phyloP scores from a whole-genome alignment of 2,329 filamentous ascomycete species.

The Xylariaceae sp. region DNA sequence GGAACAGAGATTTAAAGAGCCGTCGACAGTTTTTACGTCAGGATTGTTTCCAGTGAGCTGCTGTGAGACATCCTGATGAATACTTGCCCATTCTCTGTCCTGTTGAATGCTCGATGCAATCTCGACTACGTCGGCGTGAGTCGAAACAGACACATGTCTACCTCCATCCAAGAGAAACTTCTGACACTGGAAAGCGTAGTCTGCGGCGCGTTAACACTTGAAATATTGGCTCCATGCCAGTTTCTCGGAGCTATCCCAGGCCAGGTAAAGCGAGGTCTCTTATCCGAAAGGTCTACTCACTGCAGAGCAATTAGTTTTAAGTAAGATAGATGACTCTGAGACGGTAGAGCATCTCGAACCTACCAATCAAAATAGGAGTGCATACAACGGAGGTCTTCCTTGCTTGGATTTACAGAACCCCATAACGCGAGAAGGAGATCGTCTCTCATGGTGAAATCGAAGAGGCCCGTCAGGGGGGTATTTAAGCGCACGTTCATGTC shows the following conservation, averaged over 20 bases:
- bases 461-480: constrained; percentile 10
- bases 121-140: constrained; percentile 23
- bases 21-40: constrained; percentile 6
- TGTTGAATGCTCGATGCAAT: constrained; percentile 13
- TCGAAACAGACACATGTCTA: constrained; percentile 23
- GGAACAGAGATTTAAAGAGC: constrained; percentile 22
- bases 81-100: constrained; percentile 6
- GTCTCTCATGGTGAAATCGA: constrained; percentile 7
- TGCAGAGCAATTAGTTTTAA: constrained; percentile 3
- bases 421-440: constrained; percentile 21
- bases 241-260: no score
- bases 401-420: constrained; percentile 14
- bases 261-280: neutral
- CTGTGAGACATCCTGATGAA: constrained; percentile 15
- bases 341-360: neutral
- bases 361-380: constrained; percentile 25
- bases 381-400: constrained; percentile 21
- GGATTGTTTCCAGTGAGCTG: neutral
- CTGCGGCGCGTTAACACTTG: constrained; percentile 5
- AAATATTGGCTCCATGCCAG: no score
- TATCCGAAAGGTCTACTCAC: constrained; percentile 4
- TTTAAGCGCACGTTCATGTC: constrained; percentile 6
- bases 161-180: constrained; percentile 25
- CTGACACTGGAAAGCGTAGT: constrained; percentile 24
- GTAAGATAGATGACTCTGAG: neutral